phyloP scores from a whole-genome alignment of 1,284 basidiomycete species.

The Meripilus lineatus region DNA sequence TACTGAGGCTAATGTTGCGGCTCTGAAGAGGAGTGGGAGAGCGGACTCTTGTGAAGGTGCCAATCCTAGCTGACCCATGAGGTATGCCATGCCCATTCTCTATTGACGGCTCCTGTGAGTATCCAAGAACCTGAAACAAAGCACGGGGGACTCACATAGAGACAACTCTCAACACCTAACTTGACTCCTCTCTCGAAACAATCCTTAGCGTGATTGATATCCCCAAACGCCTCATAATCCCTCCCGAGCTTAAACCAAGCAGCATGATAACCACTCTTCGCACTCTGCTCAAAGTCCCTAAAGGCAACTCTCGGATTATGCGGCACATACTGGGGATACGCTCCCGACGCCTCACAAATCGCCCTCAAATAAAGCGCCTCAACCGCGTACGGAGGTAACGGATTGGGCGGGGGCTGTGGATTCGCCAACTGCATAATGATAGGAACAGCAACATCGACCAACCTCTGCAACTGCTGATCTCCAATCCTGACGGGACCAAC shows the following conservation, averaged over 20 bases:
- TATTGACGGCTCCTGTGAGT: too few species aligned
- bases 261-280: slow-evolving; percentile 62
- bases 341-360: slow-evolving; percentile 64
- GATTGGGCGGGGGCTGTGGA: slow-evolving; percentile 19
- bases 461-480: slow-evolving; percentile 57
- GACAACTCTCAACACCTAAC: slow-evolving; percentile 65
- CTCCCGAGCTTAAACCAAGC: slow-evolving; percentile 89
- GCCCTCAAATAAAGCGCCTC: slow-evolving; percentile 78
- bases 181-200: slow-evolving; percentile 82
- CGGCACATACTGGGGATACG: slow-evolving; percentile 53
- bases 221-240: slow-evolving; percentile 88
- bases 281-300: slow-evolving; percentile 81
- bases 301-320: slow-evolving; percentile 81
- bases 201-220: slow-evolving; percentile 64
- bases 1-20: slow-evolving; percentile 73
- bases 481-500: slow-evolving; percentile 50
- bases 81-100: slow-evolving; percentile 88
- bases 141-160: slow-evolving; percentile 57
- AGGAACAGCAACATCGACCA: slow-evolving; percentile 64
- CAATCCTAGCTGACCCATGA: slow-evolving; percentile 82
- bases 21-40: slow-evolving; percentile 69
- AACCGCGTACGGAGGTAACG: slow-evolving; percentile 47
- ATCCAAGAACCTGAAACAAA: slow-evolving; percentile 4
- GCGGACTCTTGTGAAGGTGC: slow-evolving; percentile 52
- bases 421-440: slow-evolving; percentile 52